These are phyloP conservation scores for Pachyrhizus erosus DNA, from an alignment of 306 rosid species.

Conservation along the genomic window DNA sequence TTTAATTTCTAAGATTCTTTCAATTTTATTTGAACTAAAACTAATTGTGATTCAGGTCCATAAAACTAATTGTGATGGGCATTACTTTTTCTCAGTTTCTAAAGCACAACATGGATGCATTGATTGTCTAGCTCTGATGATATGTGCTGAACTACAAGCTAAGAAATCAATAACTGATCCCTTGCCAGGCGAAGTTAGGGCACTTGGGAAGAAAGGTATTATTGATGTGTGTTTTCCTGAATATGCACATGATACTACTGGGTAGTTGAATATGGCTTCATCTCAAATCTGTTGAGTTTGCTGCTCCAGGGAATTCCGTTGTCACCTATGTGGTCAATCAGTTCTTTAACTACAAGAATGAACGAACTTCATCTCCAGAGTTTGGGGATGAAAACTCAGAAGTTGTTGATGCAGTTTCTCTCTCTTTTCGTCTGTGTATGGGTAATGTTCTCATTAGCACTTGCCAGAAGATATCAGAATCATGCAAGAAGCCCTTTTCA, in stretches of 20 bases:
- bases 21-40: conserved; percentile 14
- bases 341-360: conserved; percentile 45
- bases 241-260: conserved; percentile 10
- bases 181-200: conserved; percentile 41
- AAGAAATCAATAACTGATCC: conserved; percentile 46
- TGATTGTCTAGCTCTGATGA: conserved; percentile 89
- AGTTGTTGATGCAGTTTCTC: conserved; percentile 47
- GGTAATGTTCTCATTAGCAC: conserved; percentile 92
- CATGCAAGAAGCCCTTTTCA: conserved; percentile 63
- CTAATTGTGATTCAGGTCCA: conserved; percentile 29
- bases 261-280: conserved; percentile 36
- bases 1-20: conserved; percentile 22
- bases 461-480: conserved; percentile 76
- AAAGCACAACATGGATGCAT: conserved; percentile 95
- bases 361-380: conserved; percentile 40
- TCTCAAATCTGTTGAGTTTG: conserved; percentile 50
- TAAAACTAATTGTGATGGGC: conserved; percentile 25
- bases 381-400: conserved; percentile 35
- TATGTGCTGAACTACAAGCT: conserved; percentile 77
- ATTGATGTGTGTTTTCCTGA: conserved; percentile 24
- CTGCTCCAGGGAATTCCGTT: conserved; percentile 50
- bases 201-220: conserved; percentile 57
- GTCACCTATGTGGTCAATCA: conserved; percentile 57
- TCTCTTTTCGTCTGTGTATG: conserved; percentile 78
- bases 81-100: conserved; percentile 61